Base-by-base conservation (phyloP, 2,329 filamentous ascomycete species). In the Aspergillus thermomutatus region DNA sequence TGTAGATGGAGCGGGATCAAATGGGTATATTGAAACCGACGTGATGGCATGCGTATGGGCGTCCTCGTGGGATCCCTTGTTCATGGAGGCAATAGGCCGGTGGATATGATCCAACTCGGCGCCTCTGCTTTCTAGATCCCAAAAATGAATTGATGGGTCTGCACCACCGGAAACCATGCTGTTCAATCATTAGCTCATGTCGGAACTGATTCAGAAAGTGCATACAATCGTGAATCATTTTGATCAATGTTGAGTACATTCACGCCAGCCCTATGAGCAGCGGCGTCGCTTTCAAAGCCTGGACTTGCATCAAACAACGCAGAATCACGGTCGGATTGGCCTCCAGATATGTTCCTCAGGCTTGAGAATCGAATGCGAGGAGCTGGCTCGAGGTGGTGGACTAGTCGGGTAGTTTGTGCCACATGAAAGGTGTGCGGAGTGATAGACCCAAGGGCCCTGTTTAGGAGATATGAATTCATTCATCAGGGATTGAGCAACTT, bases 101-200 rank as follows among this genome's bases (percentile, higher is more conserved):
- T 77, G 69, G n/a, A 80, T 65, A 82, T 87, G 19, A 71, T 80
- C 66, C 80, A 80, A 37, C 72, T 72, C 59, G 59, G 71, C 60
- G 75, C 77, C 71, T 63, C 79, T 78, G 50, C 82, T 77, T 66
- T 96, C 89, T 6, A 97, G 82, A 74, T 97, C 88, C 92, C 92
- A 97, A 48, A 97, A 77, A 63, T 87, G 89, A 67, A 97, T 85
- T 0, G 89, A 89, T 9, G 89, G 90, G 69, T 96, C 91, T 4
- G 90, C 88, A 28, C 92, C 92, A 3, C 91, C 93, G 0, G 92
- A 96, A 1, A 96, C 75, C 60, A 97, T 81, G 63, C 90, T 89
- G 65, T 23, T 50, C 19, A 19, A 10, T 46, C 5, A 52, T 69
- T 58, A 70, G 57, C 31, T 21, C 25, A 14, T 25, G 49, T 3